Conservation (phyloP, 129 eudicot genomes). For the Artemisia annua region DNA sequence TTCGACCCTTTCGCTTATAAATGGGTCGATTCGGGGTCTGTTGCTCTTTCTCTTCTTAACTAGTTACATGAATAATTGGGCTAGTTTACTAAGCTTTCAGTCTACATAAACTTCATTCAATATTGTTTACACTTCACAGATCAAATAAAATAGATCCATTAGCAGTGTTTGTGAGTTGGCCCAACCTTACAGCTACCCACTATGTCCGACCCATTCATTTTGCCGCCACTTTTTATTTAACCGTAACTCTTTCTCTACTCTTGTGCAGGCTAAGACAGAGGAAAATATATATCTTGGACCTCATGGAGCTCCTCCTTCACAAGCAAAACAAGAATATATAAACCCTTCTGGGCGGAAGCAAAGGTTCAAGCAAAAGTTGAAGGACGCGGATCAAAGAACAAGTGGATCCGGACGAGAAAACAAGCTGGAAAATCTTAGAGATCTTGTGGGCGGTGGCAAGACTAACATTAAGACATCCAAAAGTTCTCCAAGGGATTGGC, state of each 20-base stretch:
- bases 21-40: background rate
- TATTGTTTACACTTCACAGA: no score
- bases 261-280: constrained; percentile 60
- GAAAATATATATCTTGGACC: constrained; percentile 90
- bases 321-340: constrained; percentile 56
- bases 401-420: constrained; percentile 77
- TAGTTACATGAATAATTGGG: no score
- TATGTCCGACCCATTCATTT: no score
- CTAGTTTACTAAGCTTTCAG: no score
- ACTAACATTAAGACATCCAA: constrained; percentile 37
- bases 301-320: constrained; percentile 95
- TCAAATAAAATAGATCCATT: no score
- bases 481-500: constrained; percentile 78
- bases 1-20: background rate
- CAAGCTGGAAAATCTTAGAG: constrained; percentile 69
- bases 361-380: constrained; percentile 80
- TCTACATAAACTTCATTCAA: no score
- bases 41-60: no score
- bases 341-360: constrained; percentile 71
- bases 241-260: no score
- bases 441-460: constrained; percentile 80
- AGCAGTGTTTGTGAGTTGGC: no score
- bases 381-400: constrained; percentile 66
- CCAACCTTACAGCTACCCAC: no score
- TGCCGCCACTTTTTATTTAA: no score